Conservation (phyloP, 2,329 filamentous ascomycete genomes). For the Aplosporella prunicola region DNA sequence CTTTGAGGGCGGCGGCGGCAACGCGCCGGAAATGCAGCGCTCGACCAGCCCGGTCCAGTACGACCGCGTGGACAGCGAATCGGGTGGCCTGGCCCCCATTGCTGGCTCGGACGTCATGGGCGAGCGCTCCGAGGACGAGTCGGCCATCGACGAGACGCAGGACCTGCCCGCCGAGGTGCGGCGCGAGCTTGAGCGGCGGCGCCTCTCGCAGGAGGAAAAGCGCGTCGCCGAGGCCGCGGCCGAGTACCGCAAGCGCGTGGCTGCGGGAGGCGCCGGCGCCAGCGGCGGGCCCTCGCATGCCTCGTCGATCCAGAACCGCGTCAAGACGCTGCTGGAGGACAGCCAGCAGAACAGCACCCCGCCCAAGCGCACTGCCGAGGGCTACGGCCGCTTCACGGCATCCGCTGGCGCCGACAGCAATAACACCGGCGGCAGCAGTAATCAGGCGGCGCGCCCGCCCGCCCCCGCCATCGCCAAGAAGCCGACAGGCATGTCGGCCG, state of each 20-base stretch:
- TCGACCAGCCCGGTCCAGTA: constrained; percentile 20
- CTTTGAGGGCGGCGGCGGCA: constrained; percentile 54
- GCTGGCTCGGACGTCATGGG: constrained; percentile 67
- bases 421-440: neutral
- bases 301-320: constrained; percentile 81
- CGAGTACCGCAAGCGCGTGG: constrained; percentile 71
- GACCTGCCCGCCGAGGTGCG: constrained; percentile 78
- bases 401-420: constrained; percentile 19
- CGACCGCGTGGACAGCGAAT: constrained; percentile 14
- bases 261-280: constrained; percentile 34
- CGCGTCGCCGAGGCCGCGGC: constrained; percentile 81
- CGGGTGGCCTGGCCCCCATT: constrained; percentile 61
- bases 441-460: too few species aligned
- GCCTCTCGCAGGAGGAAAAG: constrained; percentile 77
- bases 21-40: constrained; percentile 25
- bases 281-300: constrained; percentile 42
- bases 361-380: constrained; percentile 65
- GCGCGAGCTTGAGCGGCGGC: constrained; percentile 75
- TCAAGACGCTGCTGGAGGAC: constrained; percentile 76
- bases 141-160: constrained; percentile 55
- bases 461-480: constrained; percentile 7
- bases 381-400: constrained; percentile 78
- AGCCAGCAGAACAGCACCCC: constrained; percentile 45
- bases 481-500: neutral
- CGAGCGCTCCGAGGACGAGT: constrained; percentile 56